Base-by-base conservation (phyloP, 2,329 filamentous ascomycete genomes). In the Venturia effusa region DNA sequence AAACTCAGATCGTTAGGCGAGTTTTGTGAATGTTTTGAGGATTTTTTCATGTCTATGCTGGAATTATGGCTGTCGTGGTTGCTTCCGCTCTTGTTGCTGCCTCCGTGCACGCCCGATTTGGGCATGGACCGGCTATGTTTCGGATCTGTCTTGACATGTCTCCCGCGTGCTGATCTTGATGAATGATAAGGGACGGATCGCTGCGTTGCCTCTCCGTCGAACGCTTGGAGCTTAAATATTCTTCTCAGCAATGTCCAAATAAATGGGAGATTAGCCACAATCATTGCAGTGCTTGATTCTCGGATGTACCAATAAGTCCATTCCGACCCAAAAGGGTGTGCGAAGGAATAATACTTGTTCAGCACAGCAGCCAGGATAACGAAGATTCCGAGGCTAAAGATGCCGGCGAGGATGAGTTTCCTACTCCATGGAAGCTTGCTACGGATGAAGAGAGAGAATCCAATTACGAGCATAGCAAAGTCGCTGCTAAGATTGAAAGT, bases 261-360 rank as follows among this genome's bases (percentile, higher is more conserved):
- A 60, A 85, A 81, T 0, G 84, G 84, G 6, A 87, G 75, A 66
- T 87, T 87, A 34, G 83, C 79, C 19, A 86, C 83, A 60, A 85
- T 78, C 48, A 87, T 77, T 6, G 83, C 82, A 0, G 84, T 82
- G 41, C 77, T 79, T 24, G 78, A 76, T 67, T 85, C 83, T 27
- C 81, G 78, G 5, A 81, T 78, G 67, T 85, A 84, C 83, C 84
- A 87, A 67, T 80, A 80, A 0, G 84, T 79, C 76, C 84, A 87
- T 43, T 80, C 72, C 17, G 76, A 74, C 2, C 81, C 81, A 69
- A 83, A 85, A 0, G 81, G 81, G 24, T 83, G 72, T 19, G 74
- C 79, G 66, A 87, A 85, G 55, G 82, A 84, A 73, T 84, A 85
- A 69, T 84, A 83, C 66, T 85, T 84, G 73, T 85, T 86, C 19